phyloP scores from a whole-genome alignment of 2,329 filamentous ascomycete genomes.

The Alternaria novae-zelandiae region DNA sequence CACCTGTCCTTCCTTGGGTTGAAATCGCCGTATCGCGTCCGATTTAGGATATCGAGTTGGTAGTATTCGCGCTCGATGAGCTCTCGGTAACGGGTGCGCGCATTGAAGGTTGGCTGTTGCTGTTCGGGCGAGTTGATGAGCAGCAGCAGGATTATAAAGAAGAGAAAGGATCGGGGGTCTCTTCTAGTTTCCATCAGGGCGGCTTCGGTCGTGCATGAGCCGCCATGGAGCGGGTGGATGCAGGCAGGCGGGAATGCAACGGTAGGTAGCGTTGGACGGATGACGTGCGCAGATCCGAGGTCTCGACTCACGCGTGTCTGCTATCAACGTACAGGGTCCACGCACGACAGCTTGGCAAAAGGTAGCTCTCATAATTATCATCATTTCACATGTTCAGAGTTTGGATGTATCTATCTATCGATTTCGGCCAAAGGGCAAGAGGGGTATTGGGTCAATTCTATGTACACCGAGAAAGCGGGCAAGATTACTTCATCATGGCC shows the following conservation, averaged over 20 bases:
- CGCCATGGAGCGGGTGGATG: conserved; percentile 33
- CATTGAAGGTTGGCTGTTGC: conserved; percentile 41
- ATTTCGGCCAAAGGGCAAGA: conserved; percentile 26
- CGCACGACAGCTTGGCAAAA: conserved; percentile 15
- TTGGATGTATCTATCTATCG: background rate
- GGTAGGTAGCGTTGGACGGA: background rate
- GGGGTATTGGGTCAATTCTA: conserved; percentile 44
- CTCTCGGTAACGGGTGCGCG: conserved; percentile 50
- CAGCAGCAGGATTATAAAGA: conserved; percentile 47
- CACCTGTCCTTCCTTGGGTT: conserved; percentile 53
- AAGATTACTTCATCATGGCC: conserved; percentile 22
- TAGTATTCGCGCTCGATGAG: conserved; percentile 59
- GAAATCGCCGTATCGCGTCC: conserved; percentile 55
- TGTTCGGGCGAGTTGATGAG: conserved; percentile 47
- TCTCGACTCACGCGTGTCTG: background rate
- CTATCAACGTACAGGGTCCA: background rate
- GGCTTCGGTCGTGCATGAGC: conserved; percentile 24
- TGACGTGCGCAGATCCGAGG: conserved; percentile 10
- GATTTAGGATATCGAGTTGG: conserved; percentile 54
- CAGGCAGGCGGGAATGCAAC: background rate
- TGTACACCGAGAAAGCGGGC: conserved; percentile 29
- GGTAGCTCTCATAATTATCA: background rate
- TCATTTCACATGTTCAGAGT: background rate
- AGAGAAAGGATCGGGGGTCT: conserved; percentile 45
- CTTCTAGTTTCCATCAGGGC: conserved; percentile 47